A percentile compares a stretch with the other conserved stretches of the same genome.
Evolutionary conservation across 2,329 filamentous ascomycete genomes (phyloP).

Genomic region (Calonectria pseudoreteaudii): DNA sequence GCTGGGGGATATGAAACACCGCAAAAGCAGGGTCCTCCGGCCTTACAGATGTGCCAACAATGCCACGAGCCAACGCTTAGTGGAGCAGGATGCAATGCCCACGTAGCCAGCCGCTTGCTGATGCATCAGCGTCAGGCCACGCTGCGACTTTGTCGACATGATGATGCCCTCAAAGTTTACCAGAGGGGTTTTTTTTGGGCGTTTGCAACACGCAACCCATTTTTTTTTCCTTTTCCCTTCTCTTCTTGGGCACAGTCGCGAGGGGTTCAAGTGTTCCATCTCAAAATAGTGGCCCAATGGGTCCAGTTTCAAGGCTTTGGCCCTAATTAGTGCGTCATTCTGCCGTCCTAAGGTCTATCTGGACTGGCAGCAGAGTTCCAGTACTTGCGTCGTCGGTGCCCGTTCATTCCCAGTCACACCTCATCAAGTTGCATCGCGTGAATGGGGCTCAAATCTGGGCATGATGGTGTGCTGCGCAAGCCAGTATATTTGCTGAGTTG

Average conservation of each 20-base stretch:
- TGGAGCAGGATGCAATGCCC: slow-evolving; percentile 38
- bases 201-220: slow-evolving; percentile 24
- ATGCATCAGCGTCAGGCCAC: slow-evolving; percentile 43
- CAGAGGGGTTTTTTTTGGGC: slow-evolving; percentile 26
- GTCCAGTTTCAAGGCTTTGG: slow-evolving; percentile 13
- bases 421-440: slow-evolving; percentile 9
- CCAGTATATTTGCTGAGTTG: slow-evolving; percentile 15
- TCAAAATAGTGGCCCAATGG: slow-evolving; percentile 14
- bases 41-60: slow-evolving; percentile 21
- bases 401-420: slow-evolving; percentile 14
- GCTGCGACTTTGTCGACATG: slow-evolving; percentile 27
- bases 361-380: not conserved
- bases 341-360: not conserved
- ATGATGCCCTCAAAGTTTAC: slow-evolving; percentile 24
- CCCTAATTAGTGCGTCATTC: slow-evolving; percentile 1
- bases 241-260: slow-evolving; percentile 1
- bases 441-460: slow-evolving; percentile 2
- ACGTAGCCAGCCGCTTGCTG: slow-evolving; percentile 28
- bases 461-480: slow-evolving; percentile 19
- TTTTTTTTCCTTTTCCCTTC: not conserved
- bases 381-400: slow-evolving; percentile 14
- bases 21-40: slow-evolving; percentile 26
- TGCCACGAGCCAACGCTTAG: slow-evolving; percentile 38
- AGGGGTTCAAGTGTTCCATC: slow-evolving; percentile 4
- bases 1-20: slow-evolving; percentile 26